These are phyloP conservation scores for Lactifluus piperatus DNA, from an alignment of 768 basidiomycete genomes.

Conservation along the genomic window DNA sequence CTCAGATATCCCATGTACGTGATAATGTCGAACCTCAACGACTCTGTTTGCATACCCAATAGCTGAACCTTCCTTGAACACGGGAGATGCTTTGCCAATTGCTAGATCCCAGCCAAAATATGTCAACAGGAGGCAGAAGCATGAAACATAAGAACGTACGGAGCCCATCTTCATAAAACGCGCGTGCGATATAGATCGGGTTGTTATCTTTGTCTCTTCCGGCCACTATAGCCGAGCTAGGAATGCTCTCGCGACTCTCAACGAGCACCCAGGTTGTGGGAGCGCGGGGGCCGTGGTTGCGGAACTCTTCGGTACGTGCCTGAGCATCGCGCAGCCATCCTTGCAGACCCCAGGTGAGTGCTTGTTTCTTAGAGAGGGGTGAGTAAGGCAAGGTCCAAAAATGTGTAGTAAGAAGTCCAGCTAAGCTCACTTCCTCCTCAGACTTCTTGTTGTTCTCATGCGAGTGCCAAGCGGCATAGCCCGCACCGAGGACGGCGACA, in stretches of 20 bases:
- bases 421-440: conserved; percentile 49
- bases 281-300: conserved; percentile 32
- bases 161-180: conserved; percentile 47
- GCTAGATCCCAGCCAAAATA: conserved; percentile 31
- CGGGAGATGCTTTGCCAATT: conserved; percentile 53
- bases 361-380: conserved; percentile 35
- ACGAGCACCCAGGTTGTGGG: conserved; percentile 57
- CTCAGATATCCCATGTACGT: not conserved
- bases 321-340: conserved; percentile 53
- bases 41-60: conserved; percentile 56
- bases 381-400: not conserved
- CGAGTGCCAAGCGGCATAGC: conserved; percentile 42
- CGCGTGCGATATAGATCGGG: conserved; percentile 50
- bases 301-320: conserved; percentile 42
- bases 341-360: conserved; percentile 39
- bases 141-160: conserved; percentile 30
- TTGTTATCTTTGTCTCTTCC: conserved; percentile 47
- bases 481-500: conserved; percentile 42
- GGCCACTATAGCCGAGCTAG: conserved; percentile 40
- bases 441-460: conserved; percentile 40
- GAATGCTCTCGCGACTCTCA: conserved; percentile 46
- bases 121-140: conserved; percentile 7
- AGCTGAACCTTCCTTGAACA: conserved; percentile 52
- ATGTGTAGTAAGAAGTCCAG: not conserved
- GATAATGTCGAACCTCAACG: conserved; percentile 38